phyloP scores from a whole-genome alignment of 2,329 filamentous ascomycete species.

The Stachybotrys chartarum region DNA sequence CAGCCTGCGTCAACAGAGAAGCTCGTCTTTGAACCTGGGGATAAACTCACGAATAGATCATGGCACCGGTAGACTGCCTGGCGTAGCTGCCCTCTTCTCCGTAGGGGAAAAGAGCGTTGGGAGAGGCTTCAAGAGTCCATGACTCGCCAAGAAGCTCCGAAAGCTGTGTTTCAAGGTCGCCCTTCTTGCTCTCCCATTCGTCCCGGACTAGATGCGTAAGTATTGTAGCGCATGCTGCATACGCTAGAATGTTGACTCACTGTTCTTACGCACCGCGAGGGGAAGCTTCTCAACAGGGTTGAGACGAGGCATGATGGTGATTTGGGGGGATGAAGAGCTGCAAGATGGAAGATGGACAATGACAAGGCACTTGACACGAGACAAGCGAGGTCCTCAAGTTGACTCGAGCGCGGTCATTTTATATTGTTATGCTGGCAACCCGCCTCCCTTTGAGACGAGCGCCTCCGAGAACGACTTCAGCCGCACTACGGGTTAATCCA shows the following conservation, averaged over 20 bases:
- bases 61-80: constrained; percentile 33
- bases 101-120: constrained; percentile 40
- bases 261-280: constrained; percentile 43
- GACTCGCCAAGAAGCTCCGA: constrained; percentile 35
- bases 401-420: too few species aligned
- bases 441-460: too few species aligned
- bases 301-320: constrained; percentile 19
- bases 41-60: constrained; percentile 31
- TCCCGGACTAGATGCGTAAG: constrained; percentile 36
- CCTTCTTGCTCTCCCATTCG: constrained; percentile 41
- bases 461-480: too few species aligned
- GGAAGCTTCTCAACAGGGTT: constrained; percentile 42
- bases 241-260: constrained; percentile 20
- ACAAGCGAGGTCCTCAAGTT: too few species aligned
- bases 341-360: too few species aligned
- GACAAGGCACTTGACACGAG: too few species aligned
- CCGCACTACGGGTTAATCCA: too few species aligned
- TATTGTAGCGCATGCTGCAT: neutral
- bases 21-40: neutral
- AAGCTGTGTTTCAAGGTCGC: constrained; percentile 33
- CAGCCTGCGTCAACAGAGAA: neutral
- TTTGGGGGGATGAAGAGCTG: too few species aligned
- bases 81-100: constrained; percentile 31
- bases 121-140: constrained; percentile 44
- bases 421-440: too few species aligned